These are phyloP conservation scores for Daldinia grandis DNA, from an alignment of 495 filamentous ascomycete species.

Conservation along the genomic window DNA sequence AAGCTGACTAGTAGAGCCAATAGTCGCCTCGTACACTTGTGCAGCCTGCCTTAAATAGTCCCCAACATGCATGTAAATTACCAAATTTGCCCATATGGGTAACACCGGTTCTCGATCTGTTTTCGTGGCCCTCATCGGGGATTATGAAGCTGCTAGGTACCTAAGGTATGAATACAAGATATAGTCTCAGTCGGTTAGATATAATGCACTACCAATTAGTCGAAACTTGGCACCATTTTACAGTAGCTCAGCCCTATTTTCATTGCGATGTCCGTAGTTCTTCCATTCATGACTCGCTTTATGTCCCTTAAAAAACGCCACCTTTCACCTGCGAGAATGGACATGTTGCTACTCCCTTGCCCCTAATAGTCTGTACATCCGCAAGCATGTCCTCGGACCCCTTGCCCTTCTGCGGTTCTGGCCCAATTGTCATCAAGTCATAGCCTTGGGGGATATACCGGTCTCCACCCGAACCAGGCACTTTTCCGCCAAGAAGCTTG, in stretches of 20 bases:
- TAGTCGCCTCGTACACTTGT: neutral
- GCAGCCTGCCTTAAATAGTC: slow-evolving; percentile 21
- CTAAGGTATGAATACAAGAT: too few relatives aligned
- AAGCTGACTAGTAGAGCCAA: slow-evolving; percentile 21
- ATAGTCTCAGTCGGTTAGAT: too few relatives aligned
- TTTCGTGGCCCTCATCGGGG: neutral
- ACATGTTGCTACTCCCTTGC: neutral
- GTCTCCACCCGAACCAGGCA: neutral
- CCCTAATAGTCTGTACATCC: neutral
- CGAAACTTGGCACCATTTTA: too few relatives aligned
- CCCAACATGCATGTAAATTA: slow-evolving; percentile 27
- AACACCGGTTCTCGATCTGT: neutral
- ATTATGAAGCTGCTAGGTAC: too few relatives aligned
- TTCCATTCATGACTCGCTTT: neutral
- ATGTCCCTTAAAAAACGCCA: neutral
- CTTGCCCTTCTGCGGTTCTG: neutral
- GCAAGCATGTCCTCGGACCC: neutral
- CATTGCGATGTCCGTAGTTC: neutral
- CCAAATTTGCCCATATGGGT: neutral
- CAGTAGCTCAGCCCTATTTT: neutral
- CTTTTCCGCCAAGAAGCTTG: neutral
- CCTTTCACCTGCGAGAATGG: neutral
- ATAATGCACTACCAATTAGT: neutral
- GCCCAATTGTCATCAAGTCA: slow-evolving; percentile 6
- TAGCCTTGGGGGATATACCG: neutral